Evolutionary conservation across 2,329 filamentous ascomycete species (phyloP).

Genomic region (Dactylellina sp.): DNA sequence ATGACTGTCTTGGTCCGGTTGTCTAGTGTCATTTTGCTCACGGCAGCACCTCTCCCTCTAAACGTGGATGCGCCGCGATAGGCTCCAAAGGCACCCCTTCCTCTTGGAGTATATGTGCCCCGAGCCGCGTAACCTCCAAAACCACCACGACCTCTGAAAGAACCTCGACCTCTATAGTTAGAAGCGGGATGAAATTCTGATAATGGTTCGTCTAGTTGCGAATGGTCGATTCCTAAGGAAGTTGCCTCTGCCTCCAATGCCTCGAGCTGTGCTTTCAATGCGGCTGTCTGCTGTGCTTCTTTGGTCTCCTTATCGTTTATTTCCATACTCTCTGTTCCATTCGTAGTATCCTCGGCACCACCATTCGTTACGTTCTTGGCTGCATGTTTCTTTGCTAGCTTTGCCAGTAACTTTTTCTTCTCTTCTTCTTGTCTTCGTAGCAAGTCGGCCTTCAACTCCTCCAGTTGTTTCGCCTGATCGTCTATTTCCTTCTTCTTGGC

Average conservation of each 20-base stretch:
- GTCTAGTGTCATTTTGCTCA: conserved; percentile 74
- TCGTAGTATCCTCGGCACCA: background rate
- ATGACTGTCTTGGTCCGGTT: conserved; percentile 78
- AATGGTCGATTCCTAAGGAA: conserved; percentile 75
- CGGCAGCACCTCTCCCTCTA: conserved; percentile 62
- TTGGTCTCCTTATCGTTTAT: conserved; percentile 59
- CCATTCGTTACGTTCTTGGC: conserved; percentile 56
- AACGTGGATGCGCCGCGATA: conserved; percentile 67
- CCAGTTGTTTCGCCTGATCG: conserved; percentile 72
- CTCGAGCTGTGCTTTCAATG: conserved; percentile 77
- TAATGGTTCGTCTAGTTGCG: conserved; percentile 65
- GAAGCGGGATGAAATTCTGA: conserved; percentile 59
- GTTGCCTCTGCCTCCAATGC: conserved; percentile 79
- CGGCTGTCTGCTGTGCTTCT: conserved; percentile 69
- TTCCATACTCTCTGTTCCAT: conserved; percentile 17
- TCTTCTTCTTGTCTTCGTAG: conserved; percentile 75
- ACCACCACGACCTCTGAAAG: conserved; percentile 63
- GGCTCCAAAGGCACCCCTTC: conserved; percentile 63
- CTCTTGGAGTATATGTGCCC: conserved; percentile 61
- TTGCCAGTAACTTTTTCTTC: conserved; percentile 72
- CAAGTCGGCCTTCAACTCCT: conserved; percentile 73
- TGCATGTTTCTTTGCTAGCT: conserved; percentile 70
- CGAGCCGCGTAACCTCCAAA: conserved; percentile 60
- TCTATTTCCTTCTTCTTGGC: conserved; percentile 74
- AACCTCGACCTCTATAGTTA: conserved; percentile 65